Percentiles rank a stretch among this genome's conserved stretches.
Conservation (phyloP, 176 grass and related monocot species). For the Elymus sibiricus region DNA sequence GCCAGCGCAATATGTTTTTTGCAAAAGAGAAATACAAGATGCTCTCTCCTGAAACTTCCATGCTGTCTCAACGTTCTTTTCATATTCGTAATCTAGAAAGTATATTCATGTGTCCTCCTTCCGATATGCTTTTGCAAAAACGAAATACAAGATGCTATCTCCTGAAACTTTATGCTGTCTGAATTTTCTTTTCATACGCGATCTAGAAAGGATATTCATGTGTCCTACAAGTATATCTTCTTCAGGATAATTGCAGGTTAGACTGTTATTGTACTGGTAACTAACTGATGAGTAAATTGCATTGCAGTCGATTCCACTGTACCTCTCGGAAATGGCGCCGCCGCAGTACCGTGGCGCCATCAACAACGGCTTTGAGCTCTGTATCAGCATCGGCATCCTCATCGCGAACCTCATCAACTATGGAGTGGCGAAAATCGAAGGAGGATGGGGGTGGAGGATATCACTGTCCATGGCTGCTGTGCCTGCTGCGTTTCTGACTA, state of each 20-base stretch:
- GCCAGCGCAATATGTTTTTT: neutral
- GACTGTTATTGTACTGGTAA: neutral
- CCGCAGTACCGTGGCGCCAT: constrained; percentile 78
- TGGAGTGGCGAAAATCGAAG: constrained; percentile 44
- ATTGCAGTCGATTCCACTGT: constrained; percentile 80
- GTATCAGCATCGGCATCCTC: constrained; percentile 76
- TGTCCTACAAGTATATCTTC: neutral
- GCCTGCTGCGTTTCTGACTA: constrained; percentile 60
- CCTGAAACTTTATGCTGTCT: neutral
- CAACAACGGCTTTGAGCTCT: constrained; percentile 82
- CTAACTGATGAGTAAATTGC: neutral
- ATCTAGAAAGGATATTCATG: neutral
- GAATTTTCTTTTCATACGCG: neutral
- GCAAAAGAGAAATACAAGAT: neutral
- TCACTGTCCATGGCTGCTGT: constrained; percentile 68
- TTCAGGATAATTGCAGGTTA: neutral
- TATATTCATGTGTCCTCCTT: neutral
- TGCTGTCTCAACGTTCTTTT: neutral
- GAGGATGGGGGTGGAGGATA: constrained; percentile 75
- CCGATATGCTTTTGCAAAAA: too few species aligned
- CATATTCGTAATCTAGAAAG: neutral
- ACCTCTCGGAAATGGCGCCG: constrained; percentile 88
- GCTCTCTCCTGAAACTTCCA: neutral
- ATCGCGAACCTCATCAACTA: constrained; percentile 87
- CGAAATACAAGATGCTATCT: neutral